Conservation (phyloP, 169 alveolate genomes). For the Babesia gibsoni region DNA sequence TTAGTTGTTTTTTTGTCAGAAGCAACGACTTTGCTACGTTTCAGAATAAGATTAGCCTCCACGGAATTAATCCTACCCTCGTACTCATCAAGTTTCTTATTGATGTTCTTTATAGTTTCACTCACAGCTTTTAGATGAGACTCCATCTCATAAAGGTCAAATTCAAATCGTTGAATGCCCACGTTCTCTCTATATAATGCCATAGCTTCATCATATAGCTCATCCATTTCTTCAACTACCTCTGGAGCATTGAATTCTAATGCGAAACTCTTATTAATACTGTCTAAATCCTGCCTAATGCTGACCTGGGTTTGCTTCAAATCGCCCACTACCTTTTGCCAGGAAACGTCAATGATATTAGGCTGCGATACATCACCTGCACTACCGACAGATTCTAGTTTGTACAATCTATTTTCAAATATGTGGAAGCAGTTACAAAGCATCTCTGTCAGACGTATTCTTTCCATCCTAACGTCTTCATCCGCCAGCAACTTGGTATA, state of each 20-base stretch:
- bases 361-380: not conserved
- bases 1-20: not conserved
- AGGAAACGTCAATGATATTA: not conserved
- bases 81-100: slow-evolving; percentile 6
- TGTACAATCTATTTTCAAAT: slow-evolving; percentile 13
- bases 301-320: not conserved
- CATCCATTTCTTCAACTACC: not conserved
- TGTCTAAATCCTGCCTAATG: not conserved
- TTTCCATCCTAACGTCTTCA: not conserved
- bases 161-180: not conserved
- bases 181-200: not conserved
- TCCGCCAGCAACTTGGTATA: not conserved
- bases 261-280: not conserved
- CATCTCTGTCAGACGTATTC: slow-evolving; percentile 19
- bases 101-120: not conserved
- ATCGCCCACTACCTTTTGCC: not conserved
- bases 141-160: slow-evolving; percentile 12
- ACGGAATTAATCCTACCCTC: not conserved
- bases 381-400: not conserved
- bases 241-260: not conserved
- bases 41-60: not conserved
- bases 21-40: not conserved
- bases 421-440: slow-evolving; percentile 32
- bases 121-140: not conserved
- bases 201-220: not conserved